These are phyloP conservation scores for Parachaetomium inaequale DNA, from an alignment of 495 filamentous ascomycete species.

Conservation along the genomic window DNA sequence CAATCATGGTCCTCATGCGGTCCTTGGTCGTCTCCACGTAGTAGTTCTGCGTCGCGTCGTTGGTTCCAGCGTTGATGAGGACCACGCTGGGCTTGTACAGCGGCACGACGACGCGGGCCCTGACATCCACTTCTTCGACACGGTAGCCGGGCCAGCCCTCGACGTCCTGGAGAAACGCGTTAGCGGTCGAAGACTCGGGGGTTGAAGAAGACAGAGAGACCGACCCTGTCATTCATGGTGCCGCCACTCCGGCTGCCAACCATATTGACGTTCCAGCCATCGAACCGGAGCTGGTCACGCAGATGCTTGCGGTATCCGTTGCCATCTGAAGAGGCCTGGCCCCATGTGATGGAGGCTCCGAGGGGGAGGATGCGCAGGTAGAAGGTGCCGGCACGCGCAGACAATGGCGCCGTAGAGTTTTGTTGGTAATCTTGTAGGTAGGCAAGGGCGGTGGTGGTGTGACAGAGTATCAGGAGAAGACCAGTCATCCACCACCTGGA, in stretches of 20 bases:
- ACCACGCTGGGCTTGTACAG: constrained; percentile 45
- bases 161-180: constrained; percentile 28
- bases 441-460: background rate
- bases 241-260: constrained; percentile 42
- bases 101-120: background rate
- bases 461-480: background rate
- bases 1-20: constrained; percentile 30
- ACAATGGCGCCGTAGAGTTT: background rate
- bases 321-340: constrained; percentile 36
- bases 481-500: background rate
- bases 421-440: background rate
- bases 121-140: constrained; percentile 36
- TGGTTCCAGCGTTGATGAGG: constrained; percentile 45
- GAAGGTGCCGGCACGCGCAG: constrained; percentile 6
- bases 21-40: constrained; percentile 22
- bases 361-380: constrained; percentile 46
- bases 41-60: constrained; percentile 34
- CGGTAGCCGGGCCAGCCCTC: constrained; percentile 45
- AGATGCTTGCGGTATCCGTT: constrained; percentile 40
- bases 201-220: constrained; percentile 11
- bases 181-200: constrained; percentile 5
- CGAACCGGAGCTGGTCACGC: constrained; percentile 21
- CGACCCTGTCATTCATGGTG: constrained; percentile 47
- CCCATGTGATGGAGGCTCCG: constrained; percentile 50
- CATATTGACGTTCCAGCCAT: constrained; percentile 43